phyloP scores from a whole-genome alignment of 2,329 filamentous ascomycete species.

The Magnaporthales sp. region DNA sequence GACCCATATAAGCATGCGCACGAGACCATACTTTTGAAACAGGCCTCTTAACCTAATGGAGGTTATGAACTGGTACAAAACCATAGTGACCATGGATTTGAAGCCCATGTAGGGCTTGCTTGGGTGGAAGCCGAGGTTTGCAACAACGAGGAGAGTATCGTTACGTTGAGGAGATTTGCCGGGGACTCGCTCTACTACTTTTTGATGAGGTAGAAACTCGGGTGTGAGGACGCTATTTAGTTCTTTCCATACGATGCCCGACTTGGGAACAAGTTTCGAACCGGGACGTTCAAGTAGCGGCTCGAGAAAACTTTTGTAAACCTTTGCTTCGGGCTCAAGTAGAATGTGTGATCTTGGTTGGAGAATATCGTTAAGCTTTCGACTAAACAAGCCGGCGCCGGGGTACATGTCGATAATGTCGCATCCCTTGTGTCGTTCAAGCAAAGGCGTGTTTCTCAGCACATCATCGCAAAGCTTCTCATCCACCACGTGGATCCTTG shows the following conservation, averaged over 20 bases:
- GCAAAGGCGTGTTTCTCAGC: conserved; percentile 58
- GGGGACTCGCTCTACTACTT: conserved; percentile 24
- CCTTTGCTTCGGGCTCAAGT: conserved; percentile 58
- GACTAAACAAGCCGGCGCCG: conserved; percentile 68
- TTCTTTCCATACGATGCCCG: conserved; percentile 52
- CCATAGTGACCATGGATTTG: conserved; percentile 45
- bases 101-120: conserved; percentile 41
- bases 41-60: conserved; percentile 48
- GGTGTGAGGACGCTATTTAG: conserved; percentile 44
- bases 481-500: conserved; percentile 44
- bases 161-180: conserved; percentile 46
- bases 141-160: conserved; percentile 63
- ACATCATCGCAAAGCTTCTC: conserved; percentile 56
- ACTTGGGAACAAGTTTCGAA: conserved; percentile 42
- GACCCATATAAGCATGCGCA: conserved; percentile 71
- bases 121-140: conserved; percentile 52
- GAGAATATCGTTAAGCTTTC: conserved; percentile 64
- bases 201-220: conserved; percentile 47
- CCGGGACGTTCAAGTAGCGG: conserved; percentile 42
- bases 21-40: conserved; percentile 68
- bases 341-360: conserved; percentile 76
- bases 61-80: conserved; percentile 53
- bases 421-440: conserved; percentile 65
- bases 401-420: conserved; percentile 86
- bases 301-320: conserved; percentile 54